Evolutionary conservation across 140 eudicot species (phyloP), one percentile per base, ranked within the genome.

Genomic region (Anethum foeniculum): DNA sequence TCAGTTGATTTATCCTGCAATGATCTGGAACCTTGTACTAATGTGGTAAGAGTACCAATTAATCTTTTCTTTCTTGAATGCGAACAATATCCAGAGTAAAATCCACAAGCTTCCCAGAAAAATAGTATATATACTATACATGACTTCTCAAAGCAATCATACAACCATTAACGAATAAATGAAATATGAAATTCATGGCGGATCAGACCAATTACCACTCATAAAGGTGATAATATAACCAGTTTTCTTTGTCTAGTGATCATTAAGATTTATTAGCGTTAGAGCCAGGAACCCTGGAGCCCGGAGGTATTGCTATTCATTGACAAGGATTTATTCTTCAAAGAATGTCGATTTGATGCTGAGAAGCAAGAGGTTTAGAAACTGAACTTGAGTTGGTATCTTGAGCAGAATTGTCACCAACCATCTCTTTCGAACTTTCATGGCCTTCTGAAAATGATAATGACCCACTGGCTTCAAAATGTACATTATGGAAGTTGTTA

Each of bases 341-440:
- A 32, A 62, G 69, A 62, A 84, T 80, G 23, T 88, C 86, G 65
- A 82, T 82, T 52, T 85, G 65, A 30, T 86, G 85, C 65, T 86
- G 84, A 71, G 68, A 62, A 68, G 39, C 19, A 56, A 69, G 34
- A 77, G 36, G 80, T 27, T 74, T 4, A 36, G 67, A 65, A 28
- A 39, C 43, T 30, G 68, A 28, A 23, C 28, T 13, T 32, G 68
- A 27, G 80, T 32, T 27, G 8, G 77, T 18, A 56, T 28, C 52
- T 14, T 32, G 80, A 41, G 47, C 32, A 7, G 62, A 54, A 54
- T 32, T 56, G 56, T 78, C 65, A n/a, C 41, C 58, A 73, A 32
- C 71, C 7, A 52, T 13, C 14, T 51, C 48, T 39, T 77, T 25
- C 28, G 7, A 27, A 54, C 5, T 19, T 18, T 19, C 48, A 77